Conservation (phyloP, 805 yeast species). For the Brettanomyces sp. region DNA sequence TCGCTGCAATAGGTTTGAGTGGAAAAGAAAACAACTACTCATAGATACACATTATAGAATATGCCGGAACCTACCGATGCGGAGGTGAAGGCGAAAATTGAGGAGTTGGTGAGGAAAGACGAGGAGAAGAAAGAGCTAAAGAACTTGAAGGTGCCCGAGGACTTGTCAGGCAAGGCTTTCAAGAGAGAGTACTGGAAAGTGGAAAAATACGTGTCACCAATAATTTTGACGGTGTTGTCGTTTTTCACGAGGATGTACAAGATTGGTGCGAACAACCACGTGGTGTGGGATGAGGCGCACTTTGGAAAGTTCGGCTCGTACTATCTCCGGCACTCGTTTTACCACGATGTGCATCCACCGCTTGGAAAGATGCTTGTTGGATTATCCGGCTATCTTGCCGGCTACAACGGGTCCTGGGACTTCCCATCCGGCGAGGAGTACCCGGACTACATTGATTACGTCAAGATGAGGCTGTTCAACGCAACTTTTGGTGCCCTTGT, state of each 20-base stretch:
- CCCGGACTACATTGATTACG: slow-evolving; percentile 71
- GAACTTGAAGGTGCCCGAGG: slow-evolving; percentile 6
- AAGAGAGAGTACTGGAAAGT: slow-evolving; percentile 10
- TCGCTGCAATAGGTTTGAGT: too few relatives aligned
- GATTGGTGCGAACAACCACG: slow-evolving; percentile 62
- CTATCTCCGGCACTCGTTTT: slow-evolving; percentile 69
- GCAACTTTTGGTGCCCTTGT: slow-evolving; percentile 76
- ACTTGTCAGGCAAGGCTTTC: slow-evolving; percentile 7
- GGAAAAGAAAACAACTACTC: too few relatives aligned
- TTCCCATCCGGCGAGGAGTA: slow-evolving; percentile 76
- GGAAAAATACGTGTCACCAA: slow-evolving; percentile 38
- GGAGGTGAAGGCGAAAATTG: slow-evolving; percentile 23
- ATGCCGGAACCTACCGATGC: slow-evolving; percentile 15
- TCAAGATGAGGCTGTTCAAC: slow-evolving; percentile 80
- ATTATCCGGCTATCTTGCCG: slow-evolving; percentile 70
- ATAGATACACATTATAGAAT: neutral
- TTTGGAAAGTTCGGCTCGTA: slow-evolving; percentile 84
- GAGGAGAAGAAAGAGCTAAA: neutral
- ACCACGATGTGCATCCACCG: slow-evolving; percentile 85
- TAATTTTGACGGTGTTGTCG: slow-evolving; percentile 57
- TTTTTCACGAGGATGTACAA: slow-evolving; percentile 68
- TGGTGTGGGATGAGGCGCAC: slow-evolving; percentile 97
- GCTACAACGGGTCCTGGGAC: slow-evolving; percentile 80
- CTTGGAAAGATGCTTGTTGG: slow-evolving; percentile 77
- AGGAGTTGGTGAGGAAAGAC: slow-evolving; percentile 18